Percentiles rank a stretch among this genome's conserved stretches.
Conservation (phyloP, 1,139 yeast species). For the Zygoascus sp. region DNA sequence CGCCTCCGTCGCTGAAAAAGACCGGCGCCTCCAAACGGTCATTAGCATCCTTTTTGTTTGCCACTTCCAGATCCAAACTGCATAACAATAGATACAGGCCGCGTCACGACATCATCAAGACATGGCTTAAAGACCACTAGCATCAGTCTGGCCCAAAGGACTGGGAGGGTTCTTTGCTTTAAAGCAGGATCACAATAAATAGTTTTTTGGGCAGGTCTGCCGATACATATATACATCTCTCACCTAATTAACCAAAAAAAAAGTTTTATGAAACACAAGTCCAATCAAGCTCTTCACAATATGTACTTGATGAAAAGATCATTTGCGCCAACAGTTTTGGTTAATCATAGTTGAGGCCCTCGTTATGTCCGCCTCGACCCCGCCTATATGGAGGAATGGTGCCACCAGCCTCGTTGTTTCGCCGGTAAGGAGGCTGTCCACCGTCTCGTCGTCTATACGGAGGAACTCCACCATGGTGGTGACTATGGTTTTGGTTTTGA, state of each 20-base stretch:
- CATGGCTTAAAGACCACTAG: conserved; percentile 11
- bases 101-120: conserved; percentile 8
- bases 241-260: no score
- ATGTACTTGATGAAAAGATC: no score
- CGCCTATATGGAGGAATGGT: conserved; percentile 12
- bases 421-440: conserved; percentile 6
- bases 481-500: no score
- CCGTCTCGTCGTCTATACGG: conserved; percentile 10
- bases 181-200: neutral
- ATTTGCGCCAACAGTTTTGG: neutral
- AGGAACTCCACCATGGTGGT: conserved; percentile 6
- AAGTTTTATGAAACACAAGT: no score
- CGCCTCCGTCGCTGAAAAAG: neutral
- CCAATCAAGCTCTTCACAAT: no score
- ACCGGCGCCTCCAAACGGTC: neutral
- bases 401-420: neutral
- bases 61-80: conserved; percentile 3
- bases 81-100: conserved; percentile 5
- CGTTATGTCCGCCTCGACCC: conserved; percentile 2
- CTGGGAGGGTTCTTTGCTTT: no score
- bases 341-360: conserved; percentile 13
- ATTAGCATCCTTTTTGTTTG: conserved; percentile 3
- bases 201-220: neutral
- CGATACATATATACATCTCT: neutral
- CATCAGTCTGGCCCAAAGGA: neutral